A percentile compares a stretch with the other conserved stretches of the same genome.
Evolutionary conservation across 208 protist species (phyloP).

Genomic region (Leishmania tarentolae): DNA sequence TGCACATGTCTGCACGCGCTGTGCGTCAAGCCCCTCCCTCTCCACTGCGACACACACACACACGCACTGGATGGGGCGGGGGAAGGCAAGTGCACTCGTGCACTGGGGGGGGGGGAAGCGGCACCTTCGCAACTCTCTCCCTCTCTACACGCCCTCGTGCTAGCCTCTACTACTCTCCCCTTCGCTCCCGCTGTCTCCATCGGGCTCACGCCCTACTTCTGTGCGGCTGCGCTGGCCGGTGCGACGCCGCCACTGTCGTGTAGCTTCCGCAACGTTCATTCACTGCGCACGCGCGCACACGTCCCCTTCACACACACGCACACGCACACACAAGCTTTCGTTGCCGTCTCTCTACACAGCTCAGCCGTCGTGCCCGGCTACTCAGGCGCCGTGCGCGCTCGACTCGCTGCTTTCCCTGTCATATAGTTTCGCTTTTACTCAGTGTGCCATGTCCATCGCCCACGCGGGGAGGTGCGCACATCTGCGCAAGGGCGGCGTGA

Average conservation of each 20-base stretch:
- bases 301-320: background rate
- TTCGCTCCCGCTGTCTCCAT: too few relatives aligned
- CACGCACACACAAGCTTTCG: background rate
- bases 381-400: background rate
- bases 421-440: background rate
- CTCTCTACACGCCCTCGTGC: too few relatives aligned
- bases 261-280: background rate
- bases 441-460: background rate
- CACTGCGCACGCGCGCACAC: background rate
- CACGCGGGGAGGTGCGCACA: background rate
- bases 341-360: background rate
- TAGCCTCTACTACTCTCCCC: too few relatives aligned
- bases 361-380: background rate
- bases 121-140: background rate
- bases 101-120: too few relatives aligned
- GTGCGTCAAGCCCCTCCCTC: too few relatives aligned
- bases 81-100: too few relatives aligned
- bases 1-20: background rate
- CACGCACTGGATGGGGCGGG: too few relatives aligned
- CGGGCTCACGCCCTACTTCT: too few relatives aligned
- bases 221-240: background rate
- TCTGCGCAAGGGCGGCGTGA: background rate
- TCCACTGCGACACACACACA: too few relatives aligned
- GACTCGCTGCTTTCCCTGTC: background rate
- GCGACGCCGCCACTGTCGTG: background rate